These are phyloP conservation scores for Podosphaera aphanis DNA, from an alignment of 2,329 filamentous ascomycete species.

Conservation along the genomic window DNA sequence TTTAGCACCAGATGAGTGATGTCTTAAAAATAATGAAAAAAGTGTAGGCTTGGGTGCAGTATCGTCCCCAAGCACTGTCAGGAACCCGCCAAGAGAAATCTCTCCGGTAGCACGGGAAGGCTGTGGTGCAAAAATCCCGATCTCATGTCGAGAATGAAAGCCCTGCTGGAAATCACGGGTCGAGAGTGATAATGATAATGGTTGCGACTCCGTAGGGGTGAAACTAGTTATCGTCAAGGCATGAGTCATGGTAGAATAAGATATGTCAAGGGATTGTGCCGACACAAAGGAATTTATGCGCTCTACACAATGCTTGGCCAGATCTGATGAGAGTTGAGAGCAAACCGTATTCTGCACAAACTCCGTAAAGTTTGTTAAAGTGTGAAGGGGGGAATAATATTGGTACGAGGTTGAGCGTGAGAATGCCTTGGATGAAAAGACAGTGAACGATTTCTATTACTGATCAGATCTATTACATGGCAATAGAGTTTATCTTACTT, in stretches of 20 bases:
- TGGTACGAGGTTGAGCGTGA: slow-evolving; percentile 40
- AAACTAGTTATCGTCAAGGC: slow-evolving; percentile 39
- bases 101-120: slow-evolving; percentile 26
- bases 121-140: slow-evolving; percentile 54
- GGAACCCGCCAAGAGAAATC: slow-evolving; percentile 51
- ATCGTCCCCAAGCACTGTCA: slow-evolving; percentile 58
- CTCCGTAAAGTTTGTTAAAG: slow-evolving; percentile 28
- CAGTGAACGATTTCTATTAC: slow-evolving; percentile 34
- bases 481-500: slow-evolving; percentile 17
- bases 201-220: slow-evolving; percentile 25
- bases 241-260: slow-evolving; percentile 47
- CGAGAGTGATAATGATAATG: slow-evolving; percentile 11
- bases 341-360: slow-evolving; percentile 32
- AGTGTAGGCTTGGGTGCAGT: slow-evolving; percentile 35
- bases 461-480: slow-evolving; percentile 3
- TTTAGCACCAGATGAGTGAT: slow-evolving; percentile 31
- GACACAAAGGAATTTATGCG: slow-evolving; percentile 23
- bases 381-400: slow-evolving; percentile 43
- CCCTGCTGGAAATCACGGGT: no score
- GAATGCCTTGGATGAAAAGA: slow-evolving; percentile 34
- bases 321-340: slow-evolving; percentile 7
- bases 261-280: slow-evolving; percentile 49
- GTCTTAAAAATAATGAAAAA: slow-evolving; percentile 66
- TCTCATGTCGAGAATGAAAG: slow-evolving; percentile 39
- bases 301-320: slow-evolving; percentile 25